Evolutionary conservation across 2,329 filamentous ascomycete genomes (phyloP).

Genomic region (Exophiala aquamarina): DNA sequence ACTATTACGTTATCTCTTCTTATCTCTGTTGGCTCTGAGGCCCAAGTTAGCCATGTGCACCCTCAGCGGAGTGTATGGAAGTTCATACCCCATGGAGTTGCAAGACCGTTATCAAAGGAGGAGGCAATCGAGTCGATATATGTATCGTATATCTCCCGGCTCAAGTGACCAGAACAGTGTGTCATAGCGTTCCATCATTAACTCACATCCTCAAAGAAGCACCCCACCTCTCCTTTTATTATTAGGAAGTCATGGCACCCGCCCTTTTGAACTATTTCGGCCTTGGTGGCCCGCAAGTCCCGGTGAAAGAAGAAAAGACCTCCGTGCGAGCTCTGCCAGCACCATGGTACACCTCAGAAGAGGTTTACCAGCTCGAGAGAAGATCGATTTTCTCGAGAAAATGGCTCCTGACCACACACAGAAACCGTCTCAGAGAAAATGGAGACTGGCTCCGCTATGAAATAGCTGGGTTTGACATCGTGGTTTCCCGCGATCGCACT

Average conservation of each 20-base stretch:
- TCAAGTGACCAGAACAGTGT: background rate
- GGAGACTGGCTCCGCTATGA: slow-evolving; percentile 42
- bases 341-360: slow-evolving; percentile 49
- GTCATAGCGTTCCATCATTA: too few relatives aligned
- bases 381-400: slow-evolving; percentile 52
- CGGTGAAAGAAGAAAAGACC: slow-evolving; percentile 11
- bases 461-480: slow-evolving; percentile 52
- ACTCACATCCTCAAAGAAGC: too few relatives aligned
- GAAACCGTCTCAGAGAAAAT: slow-evolving; percentile 48
- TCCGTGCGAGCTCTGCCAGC: slow-evolving; percentile 44
- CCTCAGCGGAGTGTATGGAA: too few relatives aligned
- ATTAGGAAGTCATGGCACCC: slow-evolving; percentile 11
- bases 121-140: too few relatives aligned
- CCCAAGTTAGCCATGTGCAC: too few relatives aligned
- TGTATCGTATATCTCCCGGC: background rate
- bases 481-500: slow-evolving; percentile 52
- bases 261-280: slow-evolving; percentile 20
- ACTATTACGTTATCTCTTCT: too few relatives aligned
- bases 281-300: slow-evolving; percentile 6
- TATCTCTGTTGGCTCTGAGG: too few relatives aligned
- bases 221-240: background rate
- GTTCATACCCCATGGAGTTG: too few relatives aligned
- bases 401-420: slow-evolving; percentile 39
- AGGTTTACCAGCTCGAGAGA: slow-evolving; percentile 48
- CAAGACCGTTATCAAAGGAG: too few relatives aligned